These are phyloP conservation scores for Cercophora newfieldiana DNA, from an alignment of 495 filamentous ascomycete species.

Conservation along the genomic window DNA sequence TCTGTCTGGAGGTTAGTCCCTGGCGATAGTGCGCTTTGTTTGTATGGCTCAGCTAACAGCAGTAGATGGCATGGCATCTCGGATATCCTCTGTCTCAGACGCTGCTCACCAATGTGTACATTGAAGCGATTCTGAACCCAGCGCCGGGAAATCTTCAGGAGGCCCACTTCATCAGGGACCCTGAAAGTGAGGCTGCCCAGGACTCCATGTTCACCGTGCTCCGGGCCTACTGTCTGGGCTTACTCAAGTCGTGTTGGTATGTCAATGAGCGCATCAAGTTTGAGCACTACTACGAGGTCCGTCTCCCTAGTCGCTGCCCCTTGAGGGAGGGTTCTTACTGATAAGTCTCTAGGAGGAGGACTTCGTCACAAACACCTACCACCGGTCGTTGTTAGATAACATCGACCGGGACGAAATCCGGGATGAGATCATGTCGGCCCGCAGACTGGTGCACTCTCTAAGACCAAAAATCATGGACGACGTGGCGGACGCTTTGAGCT, in stretches of 20 bases:
- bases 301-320: constrained; percentile 16
- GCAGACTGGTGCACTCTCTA: constrained; percentile 51
- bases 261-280: constrained; percentile 71
- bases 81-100: constrained; percentile 94
- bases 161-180: constrained; percentile 59
- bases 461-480: constrained; percentile 48
- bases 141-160: constrained; percentile 65
- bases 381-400: constrained; percentile 68
- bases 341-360: constrained; percentile 78
- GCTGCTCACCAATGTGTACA: constrained; percentile 89
- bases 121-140: constrained; percentile 79
- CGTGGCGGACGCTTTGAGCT: constrained; percentile 59
- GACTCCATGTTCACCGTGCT: constrained; percentile 65
- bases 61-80: constrained; percentile 92
- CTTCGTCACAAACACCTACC: constrained; percentile 87
- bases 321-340: constrained; percentile 21
- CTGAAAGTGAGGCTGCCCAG: constrained; percentile 26
- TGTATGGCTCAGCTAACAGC: background rate
- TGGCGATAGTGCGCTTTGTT: too few species aligned
- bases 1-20: constrained; percentile 78
- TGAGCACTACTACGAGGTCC: constrained; percentile 87
- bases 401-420: constrained; percentile 59
- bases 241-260: constrained; percentile 80
- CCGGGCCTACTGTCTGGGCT: constrained; percentile 79
- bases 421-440: constrained; percentile 60